These are phyloP conservation scores for Pilatotrama ljubarskyi DNA, from an alignment of 768 basidiomycete species.

Conservation along the genomic window DNA sequence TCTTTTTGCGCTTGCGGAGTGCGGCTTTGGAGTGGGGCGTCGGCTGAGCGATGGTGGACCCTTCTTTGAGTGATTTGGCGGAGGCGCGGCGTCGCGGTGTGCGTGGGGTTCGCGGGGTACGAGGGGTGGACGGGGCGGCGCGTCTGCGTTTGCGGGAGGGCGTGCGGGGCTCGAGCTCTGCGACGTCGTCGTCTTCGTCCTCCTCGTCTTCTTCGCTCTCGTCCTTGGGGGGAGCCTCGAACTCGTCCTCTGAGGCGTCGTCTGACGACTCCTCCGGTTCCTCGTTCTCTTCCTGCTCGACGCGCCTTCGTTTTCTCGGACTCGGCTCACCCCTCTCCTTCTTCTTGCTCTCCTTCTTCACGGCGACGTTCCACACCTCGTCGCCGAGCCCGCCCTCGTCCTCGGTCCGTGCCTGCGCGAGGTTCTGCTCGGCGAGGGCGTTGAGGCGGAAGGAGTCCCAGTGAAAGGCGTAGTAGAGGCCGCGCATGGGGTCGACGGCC, in stretches of 20 bases:
- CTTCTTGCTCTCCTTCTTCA: conserved; percentile 1
- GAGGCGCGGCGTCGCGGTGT: conserved; percentile 14
- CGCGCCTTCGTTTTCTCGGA: conserved; percentile 13
- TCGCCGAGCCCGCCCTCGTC: neutral
- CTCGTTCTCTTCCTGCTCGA: conserved; percentile 3
- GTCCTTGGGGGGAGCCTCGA: neutral
- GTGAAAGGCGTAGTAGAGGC: conserved; percentile 60
- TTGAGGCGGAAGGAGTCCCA: conserved; percentile 52
- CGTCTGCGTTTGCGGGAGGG: conserved; percentile 57
- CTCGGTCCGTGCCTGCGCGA: neutral
- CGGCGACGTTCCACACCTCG: conserved; percentile 13
- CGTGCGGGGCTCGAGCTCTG: conserved; percentile 43
- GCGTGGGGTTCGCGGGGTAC: conserved; percentile 1
- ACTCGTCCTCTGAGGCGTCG: conserved; percentile 15
- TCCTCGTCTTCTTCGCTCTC: neutral
- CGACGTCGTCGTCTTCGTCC: conserved; percentile 19
- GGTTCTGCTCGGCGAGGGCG: conserved; percentile 35
- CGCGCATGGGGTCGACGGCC: conserved; percentile 58
- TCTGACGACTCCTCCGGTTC: neutral
- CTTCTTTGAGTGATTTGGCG: conserved; percentile 23
- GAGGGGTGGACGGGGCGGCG: conserved; percentile 19
- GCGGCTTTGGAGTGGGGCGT: conserved; percentile 79
- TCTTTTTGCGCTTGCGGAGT: conserved; percentile 47
- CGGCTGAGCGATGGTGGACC: conserved; percentile 52
- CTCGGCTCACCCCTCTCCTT: neutral